Evolutionary conservation across 352 stramenopile genomes (phyloP).

Genomic region (Phytophthora citricola): DNA sequence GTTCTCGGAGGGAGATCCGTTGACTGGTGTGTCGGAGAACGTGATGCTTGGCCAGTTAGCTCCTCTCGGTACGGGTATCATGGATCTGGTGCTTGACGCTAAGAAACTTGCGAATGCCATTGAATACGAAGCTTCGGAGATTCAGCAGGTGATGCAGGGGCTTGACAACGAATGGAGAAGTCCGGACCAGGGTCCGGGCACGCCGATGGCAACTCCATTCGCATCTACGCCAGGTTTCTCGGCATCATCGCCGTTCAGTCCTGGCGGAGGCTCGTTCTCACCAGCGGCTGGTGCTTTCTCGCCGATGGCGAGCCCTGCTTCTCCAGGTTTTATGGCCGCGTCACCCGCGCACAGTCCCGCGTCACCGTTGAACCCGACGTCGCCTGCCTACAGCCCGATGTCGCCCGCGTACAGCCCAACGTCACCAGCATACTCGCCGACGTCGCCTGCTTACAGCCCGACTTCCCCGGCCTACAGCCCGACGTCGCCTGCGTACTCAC

Average conservation of each 20-base stretch:
- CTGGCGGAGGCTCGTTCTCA: slow-evolving; percentile 88
- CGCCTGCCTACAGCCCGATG: slow-evolving; percentile 89
- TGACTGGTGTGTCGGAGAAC: slow-evolving; percentile 99
- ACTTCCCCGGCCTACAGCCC: slow-evolving; percentile 81
- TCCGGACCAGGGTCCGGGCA: slow-evolving; percentile 76
- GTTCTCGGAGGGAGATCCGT: slow-evolving; percentile 97
- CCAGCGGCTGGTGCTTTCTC: slow-evolving; percentile 88
- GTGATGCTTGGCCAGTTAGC: slow-evolving; percentile 98
- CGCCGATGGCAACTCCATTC: slow-evolving; percentile 88
- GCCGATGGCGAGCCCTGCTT: slow-evolving; percentile 83
- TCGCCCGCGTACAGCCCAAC: slow-evolving; percentile 89
- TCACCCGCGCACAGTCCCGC: slow-evolving; percentile 80
- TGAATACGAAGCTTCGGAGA: slow-evolving; percentile 95
- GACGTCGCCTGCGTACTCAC: slow-evolving; percentile 71
- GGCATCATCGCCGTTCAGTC: slow-evolving; percentile 90
- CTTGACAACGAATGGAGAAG: slow-evolving; percentile 93
- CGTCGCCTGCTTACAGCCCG: slow-evolving; percentile 82
- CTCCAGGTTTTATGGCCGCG: slow-evolving; percentile 75
- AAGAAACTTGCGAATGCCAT: slow-evolving; percentile 98
- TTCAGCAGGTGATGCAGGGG: slow-evolving; percentile 90
- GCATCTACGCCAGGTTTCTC: slow-evolving; percentile 87
- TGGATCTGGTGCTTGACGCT: slow-evolving; percentile 98
- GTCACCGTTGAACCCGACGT: slow-evolving; percentile 77
- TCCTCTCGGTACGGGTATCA: slow-evolving; percentile 96
- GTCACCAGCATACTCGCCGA: slow-evolving; percentile 80